Evolutionary conservation across 305 asterid species (phyloP).

Genomic region (Fraxinus dipetala): DNA sequence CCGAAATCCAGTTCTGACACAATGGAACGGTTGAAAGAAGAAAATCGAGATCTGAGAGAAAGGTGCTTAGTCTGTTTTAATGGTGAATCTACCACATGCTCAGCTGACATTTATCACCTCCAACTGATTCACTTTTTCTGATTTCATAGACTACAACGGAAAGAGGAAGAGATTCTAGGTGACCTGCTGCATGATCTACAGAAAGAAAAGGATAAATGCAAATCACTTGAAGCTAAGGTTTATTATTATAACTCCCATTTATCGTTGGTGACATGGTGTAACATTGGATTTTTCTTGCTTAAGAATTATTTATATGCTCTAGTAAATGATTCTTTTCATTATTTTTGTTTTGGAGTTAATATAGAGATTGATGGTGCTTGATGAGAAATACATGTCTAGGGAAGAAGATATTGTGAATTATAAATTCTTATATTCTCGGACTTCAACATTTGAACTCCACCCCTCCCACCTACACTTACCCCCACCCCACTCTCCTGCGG

Average conservation of each 20-base stretch:
- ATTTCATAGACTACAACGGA: slow-evolving; percentile 56
- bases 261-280: not conserved
- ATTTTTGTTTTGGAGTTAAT: not conserved
- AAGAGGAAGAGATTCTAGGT: slow-evolving; percentile 68
- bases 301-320: not conserved
- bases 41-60: slow-evolving; percentile 58
- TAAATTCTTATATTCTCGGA: not conserved
- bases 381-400: not conserved
- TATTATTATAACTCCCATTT: slow-evolving; percentile 13
- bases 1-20: slow-evolving; percentile 34
- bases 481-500: not conserved
- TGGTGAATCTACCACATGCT: slow-evolving; percentile 7
- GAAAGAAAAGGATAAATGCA: slow-evolving; percentile 58
- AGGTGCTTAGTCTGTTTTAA: slow-evolving; percentile 42
- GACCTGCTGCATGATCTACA: slow-evolving; percentile 67
- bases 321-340: not conserved
- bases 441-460: not conserved
- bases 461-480: not conserved
- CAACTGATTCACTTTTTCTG: slow-evolving; percentile 14
- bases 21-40: slow-evolving; percentile 58
- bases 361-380: not conserved
- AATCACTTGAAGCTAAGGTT: slow-evolving; percentile 75
- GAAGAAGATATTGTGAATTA: not conserved
- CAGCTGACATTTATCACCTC: slow-evolving; percentile 1
- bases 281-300: slow-evolving; percentile 1